Evolutionary conservation across 2,329 filamentous ascomycete species (phyloP).

Genomic region (Diaporthe humulicola): DNA sequence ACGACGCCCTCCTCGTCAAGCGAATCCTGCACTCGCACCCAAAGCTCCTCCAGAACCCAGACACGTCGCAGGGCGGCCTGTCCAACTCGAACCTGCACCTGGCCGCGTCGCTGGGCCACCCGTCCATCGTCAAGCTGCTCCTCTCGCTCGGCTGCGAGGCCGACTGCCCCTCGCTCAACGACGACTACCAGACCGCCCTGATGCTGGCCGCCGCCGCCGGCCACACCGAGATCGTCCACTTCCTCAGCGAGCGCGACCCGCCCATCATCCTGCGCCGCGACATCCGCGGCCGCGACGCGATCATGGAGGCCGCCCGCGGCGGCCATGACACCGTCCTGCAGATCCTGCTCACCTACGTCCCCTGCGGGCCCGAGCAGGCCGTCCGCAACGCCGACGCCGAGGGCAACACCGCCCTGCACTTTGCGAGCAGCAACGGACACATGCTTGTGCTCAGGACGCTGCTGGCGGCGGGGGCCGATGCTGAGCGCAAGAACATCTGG

Average conservation of each 20-base stretch:
- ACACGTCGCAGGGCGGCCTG: constrained; percentile 74
- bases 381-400: constrained; percentile 73
- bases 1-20: constrained; percentile 78
- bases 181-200: constrained; percentile 83
- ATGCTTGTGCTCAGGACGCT: constrained; percentile 82
- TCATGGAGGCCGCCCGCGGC: constrained; percentile 74
- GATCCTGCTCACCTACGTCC: constrained; percentile 72
- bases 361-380: constrained; percentile 64
- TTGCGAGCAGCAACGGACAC: constrained; percentile 86
- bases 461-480: constrained; percentile 82
- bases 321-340: constrained; percentile 76
- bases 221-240: constrained; percentile 80
- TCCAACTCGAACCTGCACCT: constrained; percentile 90
- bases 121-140: constrained; percentile 77
- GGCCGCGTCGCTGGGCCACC: constrained; percentile 79
- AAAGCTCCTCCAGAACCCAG: constrained; percentile 81
- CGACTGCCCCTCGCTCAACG: constrained; percentile 79
- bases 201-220: constrained; percentile 81
- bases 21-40: constrained; percentile 84
- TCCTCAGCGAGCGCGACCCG: constrained; percentile 76
- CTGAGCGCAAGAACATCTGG: constrained; percentile 78
- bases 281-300: constrained; percentile 76
- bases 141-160: constrained; percentile 81
- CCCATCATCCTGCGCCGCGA: constrained; percentile 75
- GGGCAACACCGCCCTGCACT: constrained; percentile 90